Evolutionary conservation across 2,329 filamentous ascomycete species (phyloP), one percentile per base, ranked within the genome.

Genomic region (Blumeriella jaapii): DNA sequence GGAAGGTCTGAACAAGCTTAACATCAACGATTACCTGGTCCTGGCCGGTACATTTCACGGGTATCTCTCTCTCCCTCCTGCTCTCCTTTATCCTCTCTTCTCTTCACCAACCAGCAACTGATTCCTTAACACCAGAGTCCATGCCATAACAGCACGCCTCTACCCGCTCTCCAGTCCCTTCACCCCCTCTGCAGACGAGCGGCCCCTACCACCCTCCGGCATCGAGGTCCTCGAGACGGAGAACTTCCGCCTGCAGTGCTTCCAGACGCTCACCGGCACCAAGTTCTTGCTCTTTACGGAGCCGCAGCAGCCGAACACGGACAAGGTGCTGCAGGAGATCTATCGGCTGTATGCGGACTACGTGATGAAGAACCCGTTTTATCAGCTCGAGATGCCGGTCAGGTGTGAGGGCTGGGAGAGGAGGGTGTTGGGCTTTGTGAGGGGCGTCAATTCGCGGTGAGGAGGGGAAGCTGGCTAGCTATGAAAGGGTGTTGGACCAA

Each of bases 301-400:
- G 60, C 76, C 74, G 3, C 41, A 49, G 17, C 54, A 56, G 30
- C 78, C 78, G 63, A 93, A 93, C 54, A 78, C 93, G 24, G 91
- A 96, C 51, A 69, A 74, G 9, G 80, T 89, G 28, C 78, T 94
- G 49, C 71, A 76, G 55, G 81, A 76, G 58, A 79, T 95, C 51
- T 96, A 98, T 59, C 91, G 96, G 58, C 63, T 96, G 34, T 98
- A 96, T 63, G 74, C 84, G 32, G 91, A 98, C 60, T 96, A 84
- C 58, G 91, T 98, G 49, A 96, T 95, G 85, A 98, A 96, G 69
- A 98, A 98, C 59, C 91, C 91, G 1, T 98, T 98, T 56, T 96
- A 96, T 62, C 87, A 91, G 55, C 68, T 94, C 38, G 91, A 98
- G 64, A 98, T 96, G 87, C 91, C 91, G 5, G 76, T 98, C 35